A percentile compares a stretch with the other conserved stretches of the same genome.
These are phyloP conservation scores for Cytospora schulzeri DNA, from an alignment of 2,329 filamentous ascomycete species.

Conservation along the genomic window DNA sequence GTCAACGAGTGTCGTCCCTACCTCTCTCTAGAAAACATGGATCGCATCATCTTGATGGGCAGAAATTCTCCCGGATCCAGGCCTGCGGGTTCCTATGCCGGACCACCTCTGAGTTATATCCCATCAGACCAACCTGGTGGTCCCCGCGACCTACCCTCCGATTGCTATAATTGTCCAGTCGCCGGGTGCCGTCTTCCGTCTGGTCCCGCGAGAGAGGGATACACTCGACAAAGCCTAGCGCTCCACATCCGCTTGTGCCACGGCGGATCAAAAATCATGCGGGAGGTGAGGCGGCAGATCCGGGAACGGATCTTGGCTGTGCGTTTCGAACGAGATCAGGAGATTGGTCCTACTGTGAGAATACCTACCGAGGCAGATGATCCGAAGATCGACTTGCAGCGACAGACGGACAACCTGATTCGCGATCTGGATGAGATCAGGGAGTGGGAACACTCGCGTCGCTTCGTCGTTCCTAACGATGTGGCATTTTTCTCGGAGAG, in stretches of 20 bases:
- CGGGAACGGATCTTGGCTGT: not conserved
- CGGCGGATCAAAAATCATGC: not conserved
- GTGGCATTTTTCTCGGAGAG: no score
- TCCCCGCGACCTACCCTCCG: not conserved
- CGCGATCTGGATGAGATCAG: conserved; percentile 6
- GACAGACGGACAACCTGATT: not conserved
- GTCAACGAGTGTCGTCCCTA: not conserved
- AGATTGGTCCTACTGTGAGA: not conserved
- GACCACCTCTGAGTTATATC: conserved; percentile 3
- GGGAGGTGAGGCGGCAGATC: not conserved
- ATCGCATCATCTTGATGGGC: not conserved
- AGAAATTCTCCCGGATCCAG: not conserved
- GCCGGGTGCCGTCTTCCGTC: not conserved
- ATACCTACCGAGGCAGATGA: not conserved
- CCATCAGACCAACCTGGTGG: conserved; percentile 3
- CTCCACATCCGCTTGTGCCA: not conserved
- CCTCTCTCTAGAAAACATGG: not conserved
- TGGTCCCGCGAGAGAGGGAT: not conserved
- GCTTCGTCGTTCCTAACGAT: not conserved
- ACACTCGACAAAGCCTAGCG: not conserved
- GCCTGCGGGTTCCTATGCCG: not conserved
- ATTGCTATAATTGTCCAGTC: conserved; percentile 6
- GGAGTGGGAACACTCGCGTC: conserved; percentile 3
- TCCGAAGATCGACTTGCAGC: not conserved
- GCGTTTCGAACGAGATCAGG: not conserved